phyloP scores from a whole-genome alignment of 495 filamentous ascomycete species.

The Penicillium paxilli region DNA sequence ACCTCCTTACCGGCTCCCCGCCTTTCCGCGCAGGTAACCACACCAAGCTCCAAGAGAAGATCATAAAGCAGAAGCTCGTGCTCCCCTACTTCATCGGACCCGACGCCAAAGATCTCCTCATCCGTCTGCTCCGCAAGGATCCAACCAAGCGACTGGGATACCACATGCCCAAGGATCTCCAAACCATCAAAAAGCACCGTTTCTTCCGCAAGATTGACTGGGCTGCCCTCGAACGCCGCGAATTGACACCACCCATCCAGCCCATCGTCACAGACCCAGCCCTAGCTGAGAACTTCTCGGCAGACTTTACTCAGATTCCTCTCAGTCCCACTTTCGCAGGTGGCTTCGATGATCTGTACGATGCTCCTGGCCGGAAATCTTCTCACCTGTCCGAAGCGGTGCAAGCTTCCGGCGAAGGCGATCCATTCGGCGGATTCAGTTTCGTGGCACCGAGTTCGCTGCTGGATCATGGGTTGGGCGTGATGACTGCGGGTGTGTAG shows the following conservation, averaged over 20 bases:
- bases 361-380: slow-evolving; percentile 7
- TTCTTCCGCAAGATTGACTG: slow-evolving; percentile 98
- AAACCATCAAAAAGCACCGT: slow-evolving; percentile 85
- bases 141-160: slow-evolving; percentile 83
- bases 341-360: slow-evolving; percentile 36
- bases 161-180: slow-evolving; percentile 83
- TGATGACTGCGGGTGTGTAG: slow-evolving; percentile 30
- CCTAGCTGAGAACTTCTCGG: slow-evolving; percentile 90
- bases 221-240: slow-evolving; percentile 73
- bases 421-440: slow-evolving; percentile 93
- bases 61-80: slow-evolving; percentile 82
- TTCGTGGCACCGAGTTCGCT: slow-evolving; percentile 89
- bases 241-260: slow-evolving; percentile 81
- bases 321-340: slow-evolving; percentile 66
- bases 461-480: slow-evolving; percentile 58
- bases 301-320: slow-evolving; percentile 81
- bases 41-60: slow-evolving; percentile 89
- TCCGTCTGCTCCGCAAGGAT: slow-evolving; percentile 84
- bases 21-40: slow-evolving; percentile 90
- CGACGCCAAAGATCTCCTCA: slow-evolving; percentile 92
- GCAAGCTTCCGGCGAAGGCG: slow-evolving; percentile 43
- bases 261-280: slow-evolving; percentile 93
- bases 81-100: slow-evolving; percentile 85
- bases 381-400: slow-evolving; percentile 21
- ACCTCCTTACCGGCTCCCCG: slow-evolving; percentile 85